phyloP scores from a whole-genome alignment of 352 stramenopile species.

The Pythium aquatile region DNA sequence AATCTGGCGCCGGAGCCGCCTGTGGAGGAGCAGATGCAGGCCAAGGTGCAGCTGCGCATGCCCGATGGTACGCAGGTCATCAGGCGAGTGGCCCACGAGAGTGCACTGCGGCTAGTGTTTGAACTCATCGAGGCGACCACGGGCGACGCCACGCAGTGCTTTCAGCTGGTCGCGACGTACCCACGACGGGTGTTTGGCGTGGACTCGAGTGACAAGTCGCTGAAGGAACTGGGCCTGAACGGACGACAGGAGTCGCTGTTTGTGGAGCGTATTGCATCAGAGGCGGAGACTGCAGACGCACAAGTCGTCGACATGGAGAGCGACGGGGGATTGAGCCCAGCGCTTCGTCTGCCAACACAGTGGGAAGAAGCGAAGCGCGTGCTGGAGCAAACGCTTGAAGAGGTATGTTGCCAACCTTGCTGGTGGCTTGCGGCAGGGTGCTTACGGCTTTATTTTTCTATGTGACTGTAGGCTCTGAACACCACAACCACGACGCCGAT shows the following conservation, averaged over 20 bases:
- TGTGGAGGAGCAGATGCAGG: constrained; percentile 37
- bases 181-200: constrained; percentile 57
- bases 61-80: constrained; percentile 43
- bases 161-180: constrained; percentile 58
- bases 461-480: constrained; percentile 31
- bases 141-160: constrained; percentile 38
- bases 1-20: constrained; percentile 39
- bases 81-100: constrained; percentile 42
- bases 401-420: constrained; percentile 25
- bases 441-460: not conserved
- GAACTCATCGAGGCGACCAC: constrained; percentile 52
- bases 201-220: constrained; percentile 34
- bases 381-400: constrained; percentile 55
- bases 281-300: not conserved
- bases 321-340: constrained; percentile 3
- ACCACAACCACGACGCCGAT: constrained; percentile 41
- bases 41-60: constrained; percentile 52
- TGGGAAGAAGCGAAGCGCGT: constrained; percentile 48
- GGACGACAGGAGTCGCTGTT: constrained; percentile 69
- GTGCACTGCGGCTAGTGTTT: constrained; percentile 41
- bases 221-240: constrained; percentile 55
- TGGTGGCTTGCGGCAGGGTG: too few relatives aligned
- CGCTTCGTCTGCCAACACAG: constrained; percentile 24
- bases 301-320: constrained; percentile 26
- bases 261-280: constrained; percentile 34